A percentile compares a stretch with the other conserved stretches of the same genome.
These are phyloP conservation scores for Cadophora sp. DNA, from an alignment of 2,329 filamentous ascomycete species.

Conservation along the genomic window DNA sequence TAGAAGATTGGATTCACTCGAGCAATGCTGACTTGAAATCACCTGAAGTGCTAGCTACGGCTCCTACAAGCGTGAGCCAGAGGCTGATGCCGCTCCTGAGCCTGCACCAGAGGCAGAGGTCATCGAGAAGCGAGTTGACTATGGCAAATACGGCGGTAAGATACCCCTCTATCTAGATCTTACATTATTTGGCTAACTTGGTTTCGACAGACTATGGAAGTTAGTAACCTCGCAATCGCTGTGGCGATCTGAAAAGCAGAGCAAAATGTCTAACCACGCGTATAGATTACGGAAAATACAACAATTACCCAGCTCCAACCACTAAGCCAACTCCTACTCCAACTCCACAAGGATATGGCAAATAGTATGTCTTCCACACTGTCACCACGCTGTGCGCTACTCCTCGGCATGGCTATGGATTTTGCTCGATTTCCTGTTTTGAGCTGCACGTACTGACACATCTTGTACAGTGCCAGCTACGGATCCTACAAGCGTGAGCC, in stretches of 20 bases:
- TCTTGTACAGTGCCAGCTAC: conserved; percentile 18
- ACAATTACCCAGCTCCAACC: conserved; percentile 22
- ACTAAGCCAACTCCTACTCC: conserved; percentile 13
- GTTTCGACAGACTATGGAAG: conserved; percentile 20
- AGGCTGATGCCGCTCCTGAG: conserved; percentile 15
- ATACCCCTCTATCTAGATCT: not conserved
- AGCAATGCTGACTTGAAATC: not conserved
- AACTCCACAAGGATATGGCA: not conserved
- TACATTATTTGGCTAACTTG: not conserved
- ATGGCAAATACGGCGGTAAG: conserved; percentile 27
- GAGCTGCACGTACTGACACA: not conserved
- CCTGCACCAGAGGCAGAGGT: conserved; percentile 12
- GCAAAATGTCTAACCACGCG: not conserved
- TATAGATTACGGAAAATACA: conserved; percentile 21
- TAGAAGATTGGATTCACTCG: not conserved
- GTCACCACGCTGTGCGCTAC: not conserved
- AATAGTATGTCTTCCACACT: not conserved
- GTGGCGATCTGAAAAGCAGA: not conserved
- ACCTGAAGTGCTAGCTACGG: conserved; percentile 20
- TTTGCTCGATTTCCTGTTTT: not conserved
- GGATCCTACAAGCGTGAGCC: conserved; percentile 20
- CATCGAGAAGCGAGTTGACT: conserved; percentile 17
- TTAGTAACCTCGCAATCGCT: not conserved
- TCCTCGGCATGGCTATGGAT: not conserved
- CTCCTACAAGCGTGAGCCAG: conserved; percentile 21